Conservation (phyloP, 139 green algal genomes). For the Micractinium sp. region DNA sequence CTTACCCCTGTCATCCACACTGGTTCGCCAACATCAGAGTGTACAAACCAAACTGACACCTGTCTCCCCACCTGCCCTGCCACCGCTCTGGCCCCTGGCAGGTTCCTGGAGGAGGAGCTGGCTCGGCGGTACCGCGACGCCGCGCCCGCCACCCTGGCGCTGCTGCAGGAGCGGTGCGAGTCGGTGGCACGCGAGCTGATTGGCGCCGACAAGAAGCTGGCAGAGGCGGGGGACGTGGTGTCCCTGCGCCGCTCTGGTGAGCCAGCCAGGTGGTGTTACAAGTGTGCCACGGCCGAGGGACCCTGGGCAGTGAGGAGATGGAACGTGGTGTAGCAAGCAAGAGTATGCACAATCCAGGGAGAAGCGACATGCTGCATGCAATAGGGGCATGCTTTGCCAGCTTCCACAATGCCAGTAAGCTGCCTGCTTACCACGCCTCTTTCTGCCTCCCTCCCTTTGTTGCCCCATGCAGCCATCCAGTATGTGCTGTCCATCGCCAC, state of each 20-base stretch:
- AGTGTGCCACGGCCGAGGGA: too few species aligned
- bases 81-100: conserved; percentile 19
- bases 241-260: conserved; percentile 62
- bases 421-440: background rate
- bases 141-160: conserved; percentile 81
- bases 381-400: too few species aligned
- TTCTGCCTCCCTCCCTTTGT: background rate
- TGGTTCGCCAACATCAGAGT: background rate
- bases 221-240: conserved; percentile 75
- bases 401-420: too few species aligned
- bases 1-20: too few species aligned
- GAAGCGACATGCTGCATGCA: too few species aligned
- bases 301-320: background rate
- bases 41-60: background rate
- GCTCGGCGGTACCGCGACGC: conserved; percentile 83
- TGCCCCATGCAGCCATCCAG: conserved; percentile 45
- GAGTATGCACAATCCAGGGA: too few species aligned
- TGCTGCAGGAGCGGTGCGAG: conserved; percentile 88
- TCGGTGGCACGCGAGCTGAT: conserved; percentile 69
- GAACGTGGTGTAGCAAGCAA: background rate
- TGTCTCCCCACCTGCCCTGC: background rate
- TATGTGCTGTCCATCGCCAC: conserved; percentile 43
- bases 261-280: background rate
- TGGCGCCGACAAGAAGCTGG: conserved; percentile 68
- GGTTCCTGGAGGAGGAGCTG: conserved; percentile 89